A percentile compares a stretch with the other conserved stretches of the same genome.
These are phyloP conservation scores for Beauveria rudraprayagi DNA, from an alignment of 2,329 filamentous ascomycete genomes.

Conservation along the genomic window DNA sequence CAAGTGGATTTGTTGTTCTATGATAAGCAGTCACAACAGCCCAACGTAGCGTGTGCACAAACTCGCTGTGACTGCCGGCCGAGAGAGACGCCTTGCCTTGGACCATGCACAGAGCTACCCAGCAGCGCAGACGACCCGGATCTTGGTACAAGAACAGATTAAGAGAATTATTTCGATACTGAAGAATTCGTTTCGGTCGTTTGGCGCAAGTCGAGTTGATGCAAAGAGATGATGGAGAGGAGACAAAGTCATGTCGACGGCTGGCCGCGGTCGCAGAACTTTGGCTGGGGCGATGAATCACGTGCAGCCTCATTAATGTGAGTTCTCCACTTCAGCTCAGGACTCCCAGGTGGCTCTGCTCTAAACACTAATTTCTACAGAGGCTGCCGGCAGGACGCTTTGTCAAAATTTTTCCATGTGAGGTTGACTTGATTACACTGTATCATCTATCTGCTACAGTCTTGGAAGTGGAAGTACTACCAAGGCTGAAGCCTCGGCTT, in stretches of 20 bases:
- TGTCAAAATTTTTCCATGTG: too few species aligned
- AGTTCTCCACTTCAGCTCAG: not conserved
- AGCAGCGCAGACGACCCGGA: not conserved
- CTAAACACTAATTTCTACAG: too few species aligned
- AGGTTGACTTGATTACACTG: too few species aligned
- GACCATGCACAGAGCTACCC: not conserved
- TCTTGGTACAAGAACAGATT: not conserved
- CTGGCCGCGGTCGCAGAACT: not conserved
- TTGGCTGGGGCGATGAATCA: not conserved
- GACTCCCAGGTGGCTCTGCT: too few species aligned
- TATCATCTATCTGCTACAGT: too few species aligned
- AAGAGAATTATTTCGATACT: not conserved
- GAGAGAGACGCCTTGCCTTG: not conserved
- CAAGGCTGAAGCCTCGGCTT: too few species aligned
- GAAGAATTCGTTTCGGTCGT: not conserved
- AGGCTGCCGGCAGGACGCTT: too few species aligned
- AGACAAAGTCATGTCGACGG: not conserved
- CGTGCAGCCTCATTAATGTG: not conserved
- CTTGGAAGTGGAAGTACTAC: too few species aligned
- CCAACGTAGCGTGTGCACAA: not conserved
- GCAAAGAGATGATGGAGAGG: not conserved
- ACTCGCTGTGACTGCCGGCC: not conserved
- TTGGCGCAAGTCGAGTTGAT: not conserved
- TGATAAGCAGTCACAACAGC: conserved; percentile 4
- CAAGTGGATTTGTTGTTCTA: conserved; percentile 10